A percentile compares a stretch with the other conserved stretches of the same genome.
These are phyloP conservation scores for Mycena olivaceomarginata DNA, from an alignment of 768 basidiomycete species.

Conservation along the genomic window DNA sequence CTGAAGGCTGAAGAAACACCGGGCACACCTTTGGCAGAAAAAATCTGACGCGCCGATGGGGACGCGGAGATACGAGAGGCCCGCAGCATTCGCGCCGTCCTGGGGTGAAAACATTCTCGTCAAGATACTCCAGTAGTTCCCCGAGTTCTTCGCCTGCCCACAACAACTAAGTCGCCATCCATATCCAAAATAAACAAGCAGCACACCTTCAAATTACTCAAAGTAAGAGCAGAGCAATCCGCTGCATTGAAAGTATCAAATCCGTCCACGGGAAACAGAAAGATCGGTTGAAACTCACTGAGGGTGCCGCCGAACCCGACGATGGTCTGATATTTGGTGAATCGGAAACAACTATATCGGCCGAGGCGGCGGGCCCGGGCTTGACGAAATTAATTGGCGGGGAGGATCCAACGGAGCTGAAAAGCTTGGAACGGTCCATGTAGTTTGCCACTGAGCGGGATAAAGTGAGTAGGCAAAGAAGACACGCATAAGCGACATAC, in stretches of 20 bases:
- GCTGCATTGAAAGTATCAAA: conserved; percentile 62
- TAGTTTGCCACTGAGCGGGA: conserved; percentile 73
- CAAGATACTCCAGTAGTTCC: conserved; percentile 76
- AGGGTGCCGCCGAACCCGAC: conserved; percentile 81
- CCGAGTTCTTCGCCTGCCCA: conserved; percentile 67
- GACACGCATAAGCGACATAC: conserved; percentile 54
- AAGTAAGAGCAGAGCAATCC: conserved; percentile 80
- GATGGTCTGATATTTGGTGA: conserved; percentile 73
- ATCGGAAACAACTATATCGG: conserved; percentile 80
- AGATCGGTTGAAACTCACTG: conserved; percentile 60
- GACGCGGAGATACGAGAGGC: conserved; percentile 61
- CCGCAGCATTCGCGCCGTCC: conserved; percentile 77
- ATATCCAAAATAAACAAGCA: neutral
- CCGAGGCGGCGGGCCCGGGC: conserved; percentile 73
- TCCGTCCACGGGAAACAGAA: neutral
- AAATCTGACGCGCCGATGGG: conserved; percentile 87
- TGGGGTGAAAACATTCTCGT: conserved; percentile 76
- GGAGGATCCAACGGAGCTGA: conserved; percentile 67
- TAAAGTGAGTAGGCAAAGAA: conserved; percentile 13
- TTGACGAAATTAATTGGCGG: conserved; percentile 74
- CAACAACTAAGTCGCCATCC: neutral
- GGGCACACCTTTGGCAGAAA: conserved; percentile 69
- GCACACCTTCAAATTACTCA: conserved; percentile 81
- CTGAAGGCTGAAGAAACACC: neutral
- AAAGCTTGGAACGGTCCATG: conserved; percentile 69